A percentile compares a stretch with the other conserved stretches of the same genome.
Conservation (phyloP, 352 stramenopile species). For the Globisporangium recalcitrans region DNA sequence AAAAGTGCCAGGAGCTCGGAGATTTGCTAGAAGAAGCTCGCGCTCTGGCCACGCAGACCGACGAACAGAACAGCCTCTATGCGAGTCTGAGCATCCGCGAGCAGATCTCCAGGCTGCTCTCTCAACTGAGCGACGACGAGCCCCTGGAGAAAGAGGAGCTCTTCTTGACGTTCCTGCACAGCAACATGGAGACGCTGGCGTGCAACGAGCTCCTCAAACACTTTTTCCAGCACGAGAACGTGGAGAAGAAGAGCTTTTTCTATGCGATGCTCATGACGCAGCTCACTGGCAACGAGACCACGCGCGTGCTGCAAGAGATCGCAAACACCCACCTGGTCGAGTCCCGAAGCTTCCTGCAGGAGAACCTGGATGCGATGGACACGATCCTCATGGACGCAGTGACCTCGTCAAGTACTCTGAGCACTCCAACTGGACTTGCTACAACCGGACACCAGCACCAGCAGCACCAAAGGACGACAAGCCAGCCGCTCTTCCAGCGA, state of each 20-base stretch:
- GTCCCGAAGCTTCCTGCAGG: conserved; percentile 41
- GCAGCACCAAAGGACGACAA: conserved; percentile 5
- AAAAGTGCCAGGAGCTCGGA: conserved; percentile 29
- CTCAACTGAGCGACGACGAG: conserved; percentile 21
- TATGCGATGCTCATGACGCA: conserved; percentile 34
- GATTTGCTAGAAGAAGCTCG: conserved; percentile 12
- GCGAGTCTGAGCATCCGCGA: conserved; percentile 18
- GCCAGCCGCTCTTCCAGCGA: conserved; percentile 37
- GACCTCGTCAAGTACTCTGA: background rate
- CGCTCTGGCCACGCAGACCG: background rate
- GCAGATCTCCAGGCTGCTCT: conserved; percentile 28
- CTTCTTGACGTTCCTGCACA: conserved; percentile 30
- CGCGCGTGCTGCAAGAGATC: conserved; percentile 29
- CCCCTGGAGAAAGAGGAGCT: conserved; percentile 34
- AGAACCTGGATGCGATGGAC: conserved; percentile 46
- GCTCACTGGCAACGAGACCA: conserved; percentile 17
- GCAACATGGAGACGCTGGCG: conserved; percentile 28
- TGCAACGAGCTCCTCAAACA: conserved; percentile 31
- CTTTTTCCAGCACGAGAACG: conserved; percentile 23
- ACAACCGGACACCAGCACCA: background rate
- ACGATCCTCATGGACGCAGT: conserved; percentile 29
- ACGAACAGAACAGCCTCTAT: background rate
- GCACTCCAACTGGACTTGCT: background rate
- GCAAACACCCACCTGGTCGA: conserved; percentile 22
- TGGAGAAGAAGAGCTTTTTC: conserved; percentile 26